Conservation (phyloP, 768 basidiomycete genomes). For the Gloeophyllum trabeum region DNA sequence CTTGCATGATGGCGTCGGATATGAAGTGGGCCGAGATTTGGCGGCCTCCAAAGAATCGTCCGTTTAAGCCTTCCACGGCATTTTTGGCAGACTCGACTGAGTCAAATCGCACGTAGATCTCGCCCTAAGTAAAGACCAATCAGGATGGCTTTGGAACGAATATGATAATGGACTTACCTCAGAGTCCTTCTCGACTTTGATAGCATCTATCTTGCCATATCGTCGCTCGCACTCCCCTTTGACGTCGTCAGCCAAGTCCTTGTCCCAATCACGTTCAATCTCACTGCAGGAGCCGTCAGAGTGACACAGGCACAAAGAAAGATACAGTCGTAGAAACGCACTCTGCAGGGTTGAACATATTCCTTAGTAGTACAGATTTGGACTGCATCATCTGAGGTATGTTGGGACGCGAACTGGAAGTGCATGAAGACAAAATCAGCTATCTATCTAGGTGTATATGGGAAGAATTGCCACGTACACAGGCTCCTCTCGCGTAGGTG, state of each 20-base stretch:
- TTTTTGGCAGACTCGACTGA: constrained; percentile 68
- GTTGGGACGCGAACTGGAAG: constrained; percentile 54
- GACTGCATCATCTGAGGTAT: constrained; percentile 84
- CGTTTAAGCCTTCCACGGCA: constrained; percentile 84
- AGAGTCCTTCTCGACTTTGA: constrained; percentile 91
- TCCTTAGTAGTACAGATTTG: constrained; percentile 79
- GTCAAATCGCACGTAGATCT: constrained; percentile 93
- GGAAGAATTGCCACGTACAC: constrained; percentile 32
- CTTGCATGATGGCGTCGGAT: constrained; percentile 89
- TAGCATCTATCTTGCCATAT: constrained; percentile 78
- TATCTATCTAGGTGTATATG: background rate
- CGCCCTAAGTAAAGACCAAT: constrained; percentile 66
- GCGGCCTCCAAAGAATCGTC: constrained; percentile 94
- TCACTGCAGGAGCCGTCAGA: constrained; percentile 41
- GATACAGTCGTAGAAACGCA: constrained; percentile 24
- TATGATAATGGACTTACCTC: constrained; percentile 44
- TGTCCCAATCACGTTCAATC: constrained; percentile 94
- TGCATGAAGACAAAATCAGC: background rate
- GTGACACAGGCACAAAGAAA: constrained; percentile 3
- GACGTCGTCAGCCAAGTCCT: constrained; percentile 91
- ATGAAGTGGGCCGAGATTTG: constrained; percentile 83
- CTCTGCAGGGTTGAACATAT: constrained; percentile 99
- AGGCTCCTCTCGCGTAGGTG: constrained; percentile 43
- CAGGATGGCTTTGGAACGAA: background rate
- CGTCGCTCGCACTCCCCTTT: constrained; percentile 88